A percentile compares a stretch with the other conserved stretches of the same genome.
These are phyloP conservation scores for Komagataella phaffii DNA, from an alignment of 805 yeast genomes.

Conservation along the genomic window DNA sequence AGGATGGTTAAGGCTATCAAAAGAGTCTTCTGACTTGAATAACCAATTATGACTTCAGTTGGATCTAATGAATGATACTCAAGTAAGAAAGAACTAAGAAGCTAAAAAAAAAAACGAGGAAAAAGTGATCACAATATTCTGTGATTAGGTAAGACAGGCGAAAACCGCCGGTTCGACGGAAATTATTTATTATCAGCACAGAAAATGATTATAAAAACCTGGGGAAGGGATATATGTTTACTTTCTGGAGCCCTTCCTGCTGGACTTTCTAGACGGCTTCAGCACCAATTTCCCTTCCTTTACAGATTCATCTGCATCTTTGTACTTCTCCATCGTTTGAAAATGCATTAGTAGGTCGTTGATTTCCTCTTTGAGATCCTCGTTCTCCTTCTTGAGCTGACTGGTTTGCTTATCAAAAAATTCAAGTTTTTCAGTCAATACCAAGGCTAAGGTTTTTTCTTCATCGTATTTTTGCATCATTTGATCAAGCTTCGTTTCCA, in stretches of 20 bases:
- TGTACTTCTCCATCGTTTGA: conserved; percentile 60
- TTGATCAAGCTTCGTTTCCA: conserved; percentile 9
- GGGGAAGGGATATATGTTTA: neutral
- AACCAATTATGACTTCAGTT: neutral
- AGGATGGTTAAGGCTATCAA: neutral
- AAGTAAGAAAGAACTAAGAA: neutral
- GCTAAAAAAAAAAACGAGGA: neutral
- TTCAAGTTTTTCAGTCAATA: conserved; percentile 25
- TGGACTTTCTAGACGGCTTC: conserved; percentile 3
- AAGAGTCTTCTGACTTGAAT: neutral
- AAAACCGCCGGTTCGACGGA: neutral
- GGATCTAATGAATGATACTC: neutral
- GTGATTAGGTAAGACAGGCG: neutral
- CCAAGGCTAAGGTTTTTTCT: conserved; percentile 30
- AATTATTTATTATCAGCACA: neutral
- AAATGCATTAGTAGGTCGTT: conserved; percentile 72
- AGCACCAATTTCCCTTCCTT: conserved; percentile 56
- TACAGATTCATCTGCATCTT: conserved; percentile 58
- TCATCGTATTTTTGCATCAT: conserved; percentile 23
- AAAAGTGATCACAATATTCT: neutral
- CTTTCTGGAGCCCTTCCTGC: conserved; percentile 5
- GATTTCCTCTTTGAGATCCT: conserved; percentile 47
- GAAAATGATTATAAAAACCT: neutral
- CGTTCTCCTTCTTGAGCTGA: conserved; percentile 22
- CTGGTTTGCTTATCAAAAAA: conserved; percentile 18